These are phyloP conservation scores for Pestalotiopsis sp. DNA, from an alignment of 2,329 filamentous ascomycete genomes.

Conservation along the genomic window DNA sequence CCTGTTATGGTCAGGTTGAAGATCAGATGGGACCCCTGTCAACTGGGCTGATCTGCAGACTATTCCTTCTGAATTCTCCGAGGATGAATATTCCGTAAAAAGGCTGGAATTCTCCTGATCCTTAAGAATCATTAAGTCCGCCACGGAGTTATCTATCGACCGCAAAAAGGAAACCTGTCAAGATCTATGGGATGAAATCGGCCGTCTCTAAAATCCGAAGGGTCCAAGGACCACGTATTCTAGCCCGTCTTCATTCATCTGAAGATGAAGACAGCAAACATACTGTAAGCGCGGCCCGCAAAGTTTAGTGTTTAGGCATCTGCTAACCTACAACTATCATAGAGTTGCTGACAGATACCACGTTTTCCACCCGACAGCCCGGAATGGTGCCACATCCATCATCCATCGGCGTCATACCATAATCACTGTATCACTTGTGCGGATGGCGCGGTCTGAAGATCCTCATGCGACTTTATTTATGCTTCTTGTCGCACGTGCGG, in stretches of 20 bases:
- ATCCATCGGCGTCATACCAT: neutral
- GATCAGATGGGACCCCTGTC: neutral
- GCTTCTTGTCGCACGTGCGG: neutral
- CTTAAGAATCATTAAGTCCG: neutral
- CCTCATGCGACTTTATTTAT: neutral
- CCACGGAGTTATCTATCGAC: neutral
- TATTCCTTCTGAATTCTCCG: neutral
- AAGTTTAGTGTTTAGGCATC: neutral
- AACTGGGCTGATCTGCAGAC: neutral
- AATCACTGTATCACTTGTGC: neutral
- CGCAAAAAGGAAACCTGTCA: neutral
- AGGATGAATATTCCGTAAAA: neutral
- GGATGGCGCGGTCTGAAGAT: neutral
- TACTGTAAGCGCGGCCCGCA: neutral
- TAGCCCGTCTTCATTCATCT: neutral
- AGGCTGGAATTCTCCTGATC: neutral
- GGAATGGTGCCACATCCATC: neutral
- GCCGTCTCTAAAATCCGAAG: neutral
- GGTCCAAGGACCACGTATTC: neutral
- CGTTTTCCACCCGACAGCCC: neutral
- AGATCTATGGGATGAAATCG: neutral
- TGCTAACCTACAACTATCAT: neutral
- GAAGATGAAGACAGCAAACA: neutral
- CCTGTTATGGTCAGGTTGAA: neutral
- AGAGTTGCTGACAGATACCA: neutral